Percentiles rank a stretch among this genome's conserved stretches.
Evolutionary conservation across 371 early-diverging fungal genomes (phyloP).

Genomic region (Mucor indicus): DNA sequence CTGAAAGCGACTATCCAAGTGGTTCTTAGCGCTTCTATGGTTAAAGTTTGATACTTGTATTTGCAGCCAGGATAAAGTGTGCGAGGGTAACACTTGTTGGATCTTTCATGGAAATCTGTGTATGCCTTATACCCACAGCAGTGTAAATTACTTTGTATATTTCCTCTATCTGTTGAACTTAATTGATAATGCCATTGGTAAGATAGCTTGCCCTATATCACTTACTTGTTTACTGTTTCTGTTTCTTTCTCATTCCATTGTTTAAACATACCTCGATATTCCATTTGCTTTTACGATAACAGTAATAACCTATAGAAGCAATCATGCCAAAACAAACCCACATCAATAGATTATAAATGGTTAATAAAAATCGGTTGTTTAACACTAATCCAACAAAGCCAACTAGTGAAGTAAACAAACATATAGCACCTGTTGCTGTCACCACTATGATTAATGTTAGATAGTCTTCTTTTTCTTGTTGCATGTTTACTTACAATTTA

Average conservation of each 20-base stretch:
- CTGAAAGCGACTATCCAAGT: constrained; percentile 50
- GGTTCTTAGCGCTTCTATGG: constrained; percentile 27
- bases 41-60: constrained; percentile 43
- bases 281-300: constrained; percentile 46
- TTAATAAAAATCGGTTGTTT: constrained; percentile 42
- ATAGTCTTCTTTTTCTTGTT: background rate
- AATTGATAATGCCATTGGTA: constrained; percentile 47
- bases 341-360: constrained; percentile 47
- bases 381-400: constrained; percentile 53
- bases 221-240: background rate
- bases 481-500: constrained; percentile 1
- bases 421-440: constrained; percentile 39
- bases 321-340: constrained; percentile 55
- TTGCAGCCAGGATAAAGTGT: constrained; percentile 51
- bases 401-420: constrained; percentile 41
- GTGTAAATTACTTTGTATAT: constrained; percentile 44
- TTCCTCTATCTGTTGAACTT: constrained; percentile 26
- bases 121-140: constrained; percentile 56
- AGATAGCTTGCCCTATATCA: constrained; percentile 33
- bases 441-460: constrained; percentile 27
- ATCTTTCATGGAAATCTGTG: constrained; percentile 49
- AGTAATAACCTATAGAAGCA: constrained; percentile 50
- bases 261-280: constrained; percentile 21
- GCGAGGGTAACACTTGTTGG: constrained; percentile 55
- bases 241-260: background rate